Evolutionary conservation across 768 basidiomycete species (phyloP).

Genomic region (Podaxis carcinomalis): DNA sequence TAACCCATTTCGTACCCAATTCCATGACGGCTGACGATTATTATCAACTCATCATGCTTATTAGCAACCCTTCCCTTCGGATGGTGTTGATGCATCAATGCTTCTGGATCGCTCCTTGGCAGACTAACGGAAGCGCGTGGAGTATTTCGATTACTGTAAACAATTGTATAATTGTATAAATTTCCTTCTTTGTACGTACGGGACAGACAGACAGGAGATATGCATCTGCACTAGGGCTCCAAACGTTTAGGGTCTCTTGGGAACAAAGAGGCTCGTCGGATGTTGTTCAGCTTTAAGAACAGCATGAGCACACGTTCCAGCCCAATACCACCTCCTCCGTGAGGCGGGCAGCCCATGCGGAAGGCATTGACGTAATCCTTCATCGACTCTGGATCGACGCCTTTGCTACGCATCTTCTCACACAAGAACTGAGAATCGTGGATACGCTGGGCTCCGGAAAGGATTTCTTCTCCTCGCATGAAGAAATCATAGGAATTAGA

Average conservation of each 20-base stretch:
- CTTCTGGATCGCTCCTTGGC: conserved; percentile 21
- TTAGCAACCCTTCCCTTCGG: conserved; percentile 28
- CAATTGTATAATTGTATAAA: neutral
- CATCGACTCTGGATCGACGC: conserved; percentile 91
- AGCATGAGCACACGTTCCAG: conserved; percentile 96
- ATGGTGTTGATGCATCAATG: conserved; percentile 17
- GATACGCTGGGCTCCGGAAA: conserved; percentile 96
- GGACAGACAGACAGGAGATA: neutral
- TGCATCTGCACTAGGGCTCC: conserved; percentile 55
- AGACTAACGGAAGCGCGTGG: conserved; percentile 20
- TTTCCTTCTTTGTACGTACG: conserved; percentile 15
- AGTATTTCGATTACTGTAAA: conserved; percentile 13
- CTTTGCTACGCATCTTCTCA: conserved; percentile 82
- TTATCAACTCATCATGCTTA: conserved; percentile 21
- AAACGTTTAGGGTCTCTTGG: conserved; percentile 95
- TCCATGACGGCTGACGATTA: conserved; percentile 25
- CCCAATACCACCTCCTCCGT: conserved; percentile 96
- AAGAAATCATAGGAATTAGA: conserved; percentile 99
- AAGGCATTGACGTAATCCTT: conserved; percentile 91
- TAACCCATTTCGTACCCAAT: conserved; percentile 23
- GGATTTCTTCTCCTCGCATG: conserved; percentile 99
- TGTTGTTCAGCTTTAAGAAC: conserved; percentile 95
- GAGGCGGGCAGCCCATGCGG: conserved; percentile 91
- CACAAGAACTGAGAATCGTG: conserved; percentile 83
- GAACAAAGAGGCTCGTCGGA: conserved; percentile 89